Evolutionary conservation across 2,329 filamentous ascomycete species (phyloP).

Genomic region (Xylariaceae sp.): DNA sequence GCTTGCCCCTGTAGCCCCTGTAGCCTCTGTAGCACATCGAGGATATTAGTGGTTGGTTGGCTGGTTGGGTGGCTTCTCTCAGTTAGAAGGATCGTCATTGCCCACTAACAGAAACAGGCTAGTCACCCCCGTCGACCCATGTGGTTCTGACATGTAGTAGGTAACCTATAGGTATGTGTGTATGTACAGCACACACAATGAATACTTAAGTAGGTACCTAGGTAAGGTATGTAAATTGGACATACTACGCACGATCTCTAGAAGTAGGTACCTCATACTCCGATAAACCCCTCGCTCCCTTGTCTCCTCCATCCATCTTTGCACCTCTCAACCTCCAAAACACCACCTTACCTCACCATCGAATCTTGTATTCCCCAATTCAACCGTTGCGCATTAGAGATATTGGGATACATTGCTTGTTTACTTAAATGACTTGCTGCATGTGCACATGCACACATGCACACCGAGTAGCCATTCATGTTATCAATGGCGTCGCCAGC

Average conservation of each 20-base stretch:
- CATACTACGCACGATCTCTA: no score
- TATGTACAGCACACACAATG: no score
- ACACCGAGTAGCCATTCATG: neutral
- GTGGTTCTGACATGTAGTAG: neutral
- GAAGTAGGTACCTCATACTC: no score
- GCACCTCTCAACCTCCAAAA: neutral
- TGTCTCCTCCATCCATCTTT: neutral
- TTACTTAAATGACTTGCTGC: neutral
- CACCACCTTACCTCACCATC: neutral
- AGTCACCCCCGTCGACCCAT: neutral
- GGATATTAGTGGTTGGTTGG: no score
- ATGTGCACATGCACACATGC: neutral
- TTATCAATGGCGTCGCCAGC: neutral
- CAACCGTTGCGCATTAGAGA: constrained; percentile 9
- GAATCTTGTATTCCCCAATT: constrained; percentile 5
- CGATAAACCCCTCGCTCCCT: neutral
- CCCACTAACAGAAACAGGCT: neutral
- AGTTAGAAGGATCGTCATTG: neutral
- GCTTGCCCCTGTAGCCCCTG: no score
- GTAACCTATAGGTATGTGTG: no score
- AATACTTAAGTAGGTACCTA: no score
- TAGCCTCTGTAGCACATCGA: no score
- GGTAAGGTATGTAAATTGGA: no score
- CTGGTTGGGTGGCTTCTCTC: no score
- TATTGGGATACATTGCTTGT: neutral